phyloP scores from a whole-genome alignment of 2,329 filamentous ascomycete species.

The Ophiostoma australiae region DNA sequence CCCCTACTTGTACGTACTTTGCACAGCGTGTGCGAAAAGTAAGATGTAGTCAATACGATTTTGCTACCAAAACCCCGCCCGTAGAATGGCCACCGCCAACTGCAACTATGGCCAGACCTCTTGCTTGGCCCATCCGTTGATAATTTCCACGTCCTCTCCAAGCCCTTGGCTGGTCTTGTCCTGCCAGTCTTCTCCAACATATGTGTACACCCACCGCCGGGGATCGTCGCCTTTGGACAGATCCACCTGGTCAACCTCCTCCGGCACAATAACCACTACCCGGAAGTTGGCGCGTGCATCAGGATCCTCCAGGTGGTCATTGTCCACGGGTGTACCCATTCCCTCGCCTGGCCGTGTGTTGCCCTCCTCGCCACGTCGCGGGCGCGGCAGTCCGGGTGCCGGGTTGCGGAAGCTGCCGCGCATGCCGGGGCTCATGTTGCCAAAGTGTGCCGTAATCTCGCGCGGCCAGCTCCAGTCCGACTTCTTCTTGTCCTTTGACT shows the following conservation, averaged over 20 bases:
- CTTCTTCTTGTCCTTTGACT: not conserved
- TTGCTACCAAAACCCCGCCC: not conserved
- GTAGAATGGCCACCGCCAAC: not conserved
- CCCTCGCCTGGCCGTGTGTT: slow-evolving; percentile 30
- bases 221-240: slow-evolving; percentile 60
- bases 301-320: slow-evolving; percentile 63
- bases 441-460: slow-evolving; percentile 84
- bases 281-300: slow-evolving; percentile 71
- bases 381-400: slow-evolving; percentile 58
- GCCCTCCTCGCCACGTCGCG: slow-evolving; percentile 42
- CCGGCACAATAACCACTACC: slow-evolving; percentile 74
- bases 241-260: slow-evolving; percentile 71
- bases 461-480: slow-evolving; percentile 66
- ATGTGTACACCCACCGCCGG: slow-evolving; percentile 63
- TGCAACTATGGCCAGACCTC: slow-evolving; percentile 62
- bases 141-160: slow-evolving; percentile 35
- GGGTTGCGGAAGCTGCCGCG: slow-evolving; percentile 71
- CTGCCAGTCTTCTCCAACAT: slow-evolving; percentile 40
- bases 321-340: slow-evolving; percentile 60
- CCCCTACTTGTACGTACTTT: not conserved
- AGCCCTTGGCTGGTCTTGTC: not conserved
- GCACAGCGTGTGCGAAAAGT: not conserved
- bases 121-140: slow-evolving; percentile 58
- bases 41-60: not conserved
- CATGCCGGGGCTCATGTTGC: slow-evolving; percentile 77